Conservation (phyloP, 768 basidiomycete species). For the Neoboletus magnificus region DNA sequence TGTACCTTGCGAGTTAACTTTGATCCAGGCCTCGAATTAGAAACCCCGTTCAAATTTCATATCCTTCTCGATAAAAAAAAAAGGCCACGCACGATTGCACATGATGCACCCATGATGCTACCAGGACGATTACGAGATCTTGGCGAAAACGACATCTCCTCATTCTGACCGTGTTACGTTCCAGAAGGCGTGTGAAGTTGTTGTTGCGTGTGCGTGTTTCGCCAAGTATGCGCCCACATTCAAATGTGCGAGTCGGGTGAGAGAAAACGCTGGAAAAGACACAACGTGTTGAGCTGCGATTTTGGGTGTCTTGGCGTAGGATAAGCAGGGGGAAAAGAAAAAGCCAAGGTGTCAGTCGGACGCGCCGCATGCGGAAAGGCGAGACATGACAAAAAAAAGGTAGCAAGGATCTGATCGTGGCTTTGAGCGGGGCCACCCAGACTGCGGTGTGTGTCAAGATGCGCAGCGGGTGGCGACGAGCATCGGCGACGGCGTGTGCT, state of each 20-base stretch:
- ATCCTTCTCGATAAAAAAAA: background rate
- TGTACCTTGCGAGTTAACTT: conserved; percentile 19
- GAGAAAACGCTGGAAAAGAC: background rate
- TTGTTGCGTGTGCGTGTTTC: background rate
- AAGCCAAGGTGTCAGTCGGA: background rate
- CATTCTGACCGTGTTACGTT: conserved; percentile 16
- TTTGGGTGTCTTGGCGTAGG: background rate
- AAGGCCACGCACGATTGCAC: conserved; percentile 5
- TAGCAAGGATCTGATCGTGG: conserved; percentile 10
- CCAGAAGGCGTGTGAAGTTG: conserved; percentile 5
- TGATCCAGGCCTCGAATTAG: conserved; percentile 20
- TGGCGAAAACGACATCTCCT: conserved; percentile 1
- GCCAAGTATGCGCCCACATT: background rate
- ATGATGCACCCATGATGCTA: conserved; percentile 3
- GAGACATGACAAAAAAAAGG: background rate
- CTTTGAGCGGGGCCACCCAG: conserved; percentile 7
- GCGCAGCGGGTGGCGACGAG: background rate
- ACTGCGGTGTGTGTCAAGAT: conserved; percentile 9
- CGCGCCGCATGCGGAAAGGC: background rate
- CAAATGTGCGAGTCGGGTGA: conserved; percentile 3
- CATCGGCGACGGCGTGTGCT: background rate
- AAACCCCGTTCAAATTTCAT: conserved; percentile 9
- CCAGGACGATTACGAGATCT: conserved; percentile 15
- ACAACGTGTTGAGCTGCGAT: background rate
- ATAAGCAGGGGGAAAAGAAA: background rate